Evolutionary conservation across 225 moss, liverwort and hornwort genomes (phyloP).

Genomic region (Anthoceros angustus): DNA sequence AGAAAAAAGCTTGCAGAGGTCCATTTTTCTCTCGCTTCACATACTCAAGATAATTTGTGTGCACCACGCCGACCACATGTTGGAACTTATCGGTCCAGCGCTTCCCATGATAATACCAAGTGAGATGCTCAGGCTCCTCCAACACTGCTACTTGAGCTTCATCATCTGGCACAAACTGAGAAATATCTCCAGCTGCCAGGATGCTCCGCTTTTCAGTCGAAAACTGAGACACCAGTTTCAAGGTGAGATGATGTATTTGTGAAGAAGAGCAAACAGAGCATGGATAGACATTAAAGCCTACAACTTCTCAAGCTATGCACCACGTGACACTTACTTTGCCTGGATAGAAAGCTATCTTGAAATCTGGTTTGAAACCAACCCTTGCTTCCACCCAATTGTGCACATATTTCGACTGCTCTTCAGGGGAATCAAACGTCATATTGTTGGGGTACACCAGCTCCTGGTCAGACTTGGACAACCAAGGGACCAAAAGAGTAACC

Average conservation of each 20-base stretch:
- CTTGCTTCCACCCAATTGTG: constrained; percentile 88
- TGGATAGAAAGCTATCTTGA: constrained; percentile 96
- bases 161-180: constrained; percentile 65
- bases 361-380: constrained; percentile 83
- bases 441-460: constrained; percentile 85
- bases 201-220: constrained; percentile 81
- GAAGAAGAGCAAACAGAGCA: not conserved
- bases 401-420: constrained; percentile 77
- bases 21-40: constrained; percentile 82
- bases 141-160: constrained; percentile 94
- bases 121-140: constrained; percentile 95
- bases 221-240: constrained; percentile 31
- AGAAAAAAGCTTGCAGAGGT: constrained; percentile 41
- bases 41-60: constrained; percentile 94
- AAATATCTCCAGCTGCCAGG: constrained; percentile 76
- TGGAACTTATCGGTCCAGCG: constrained; percentile 94
- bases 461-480: constrained; percentile 82
- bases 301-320: not conserved
- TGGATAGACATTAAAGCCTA: not conserved
- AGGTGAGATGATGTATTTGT: not conserved
- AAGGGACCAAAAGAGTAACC: constrained; percentile 86
- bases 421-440: constrained; percentile 81
- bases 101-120: constrained; percentile 89
- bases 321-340: constrained; percentile 46
- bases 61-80: constrained; percentile 92